Percentiles rank a stretch among this genome's conserved stretches.
Evolutionary conservation across 768 basidiomycete genomes (phyloP).

Genomic region (Suillus tomentosus): DNA sequence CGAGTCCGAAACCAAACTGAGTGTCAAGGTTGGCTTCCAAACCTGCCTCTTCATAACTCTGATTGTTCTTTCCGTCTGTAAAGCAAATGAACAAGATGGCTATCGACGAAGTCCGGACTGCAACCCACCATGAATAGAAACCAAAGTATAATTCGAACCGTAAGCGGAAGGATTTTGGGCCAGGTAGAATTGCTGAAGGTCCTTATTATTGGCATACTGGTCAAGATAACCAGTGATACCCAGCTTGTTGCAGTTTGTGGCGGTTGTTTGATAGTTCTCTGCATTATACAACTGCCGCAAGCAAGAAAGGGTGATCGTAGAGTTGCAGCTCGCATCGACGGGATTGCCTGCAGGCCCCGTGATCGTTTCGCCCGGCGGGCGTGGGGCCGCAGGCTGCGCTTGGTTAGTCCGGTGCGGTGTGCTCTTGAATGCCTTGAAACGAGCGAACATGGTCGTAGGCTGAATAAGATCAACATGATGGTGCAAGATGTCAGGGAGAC

Average conservation of each 20-base stretch:
- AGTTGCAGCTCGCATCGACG: constrained; percentile 51
- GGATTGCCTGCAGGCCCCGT: constrained; percentile 36
- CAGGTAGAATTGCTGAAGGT: constrained; percentile 53
- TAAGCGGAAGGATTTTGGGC: constrained; percentile 50
- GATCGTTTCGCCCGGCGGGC: constrained; percentile 19
- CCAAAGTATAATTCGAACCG: constrained; percentile 51
- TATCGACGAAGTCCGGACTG: constrained; percentile 1
- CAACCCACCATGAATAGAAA: constrained; percentile 56
- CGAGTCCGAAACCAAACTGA: constrained; percentile 67
- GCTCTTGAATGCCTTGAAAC: constrained; percentile 44
- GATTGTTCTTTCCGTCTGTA: constrained; percentile 62
- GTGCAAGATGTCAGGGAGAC: constrained; percentile 59
- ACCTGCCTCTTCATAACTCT: constrained; percentile 54
- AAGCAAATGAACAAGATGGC: constrained; percentile 13
- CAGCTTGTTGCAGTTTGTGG: constrained; percentile 48
- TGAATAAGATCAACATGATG: constrained; percentile 68
- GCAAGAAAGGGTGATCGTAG: constrained; percentile 52
- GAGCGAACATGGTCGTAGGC: constrained; percentile 70
- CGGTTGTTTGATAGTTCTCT: constrained; percentile 45
- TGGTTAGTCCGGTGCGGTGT: constrained; percentile 38
- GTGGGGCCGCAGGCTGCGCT: constrained; percentile 2
- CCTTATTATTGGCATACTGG: constrained; percentile 53
- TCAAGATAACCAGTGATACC: constrained; percentile 58
- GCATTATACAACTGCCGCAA: constrained; percentile 58
- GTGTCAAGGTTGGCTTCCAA: constrained; percentile 68